Base-by-base conservation (phyloP, 352 stramenopile species). In the Phytophthora ohioensis region DNA sequence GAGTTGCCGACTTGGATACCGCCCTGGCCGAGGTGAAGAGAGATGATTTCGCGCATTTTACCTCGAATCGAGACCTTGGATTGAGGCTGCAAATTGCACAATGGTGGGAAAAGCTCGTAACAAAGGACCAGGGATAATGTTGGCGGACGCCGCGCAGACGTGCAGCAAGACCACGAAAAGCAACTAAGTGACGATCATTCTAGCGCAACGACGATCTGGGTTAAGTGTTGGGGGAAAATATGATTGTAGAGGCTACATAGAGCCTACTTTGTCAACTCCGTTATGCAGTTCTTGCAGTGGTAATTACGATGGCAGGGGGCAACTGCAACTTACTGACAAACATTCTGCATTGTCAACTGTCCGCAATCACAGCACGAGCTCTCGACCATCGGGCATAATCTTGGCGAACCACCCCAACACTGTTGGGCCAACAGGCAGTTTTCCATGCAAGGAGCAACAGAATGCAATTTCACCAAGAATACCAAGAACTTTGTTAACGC, bases 1-100 rank as follows among this genome's bases (percentile, higher is more conserved):
- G 88, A 91, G 75, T 95, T 97, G 52, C 90, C 89, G 17, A 47
- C 36, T 30, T 61, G 38, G 30, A 61, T 39, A n/a, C 54, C 36
- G 6, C 47, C 47, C 38, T 54, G 47, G 47, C 47, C 47, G 47
- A 54, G 47, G 47, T 54, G 47, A n/a, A 54, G 5, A 4, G 47
- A 54, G 30, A 54, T 54, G 30, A 54, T 54, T 54, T 54, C 47
- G 30, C 47, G 47, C 47, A 54, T 54, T 10, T 54, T 38, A 11
- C n/a, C 47, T 54, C 13, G 41, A 46, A 27, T 27, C 13, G 21
- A 27, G 41, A 46, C 1, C 21, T 27, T 27, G 21, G 21, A 27
- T 27, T 27, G 21, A 27, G 21, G 21, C 21, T 27, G 21, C 21
- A 46, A 46, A 46, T 46, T 11, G 41, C 7, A 27, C 41, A 46